Base-by-base conservation (phyloP, 2,329 filamentous ascomycete genomes). In the Zymoseptoria tritici region DNA sequence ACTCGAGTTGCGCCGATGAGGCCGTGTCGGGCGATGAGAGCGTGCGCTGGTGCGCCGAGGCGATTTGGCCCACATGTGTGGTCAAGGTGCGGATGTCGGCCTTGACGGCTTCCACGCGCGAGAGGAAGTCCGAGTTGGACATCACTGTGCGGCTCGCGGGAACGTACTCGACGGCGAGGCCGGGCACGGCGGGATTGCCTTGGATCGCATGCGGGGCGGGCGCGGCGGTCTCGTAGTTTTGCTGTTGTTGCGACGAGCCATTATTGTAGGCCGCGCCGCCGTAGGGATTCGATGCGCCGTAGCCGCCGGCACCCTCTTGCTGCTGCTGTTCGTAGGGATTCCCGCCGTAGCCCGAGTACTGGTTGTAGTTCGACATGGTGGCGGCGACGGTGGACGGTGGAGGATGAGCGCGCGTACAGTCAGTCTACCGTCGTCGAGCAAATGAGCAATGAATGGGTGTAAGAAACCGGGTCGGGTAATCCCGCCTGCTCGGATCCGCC, bases 271-370 rank as follows among this genome's bases (percentile, higher is more conserved):
- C 66, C 29, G 64, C 68, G 36, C 70, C 70, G 55, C 73, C 74
- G 57, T 78, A 77, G 8, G 73, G 70, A 62, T 73, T 71, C 55
- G 66, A 64, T 57, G 65, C 57, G 64, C 71, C 71, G 60, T 70
- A 74, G 51, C 66, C 68, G 52, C 78, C 78, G 70, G 81, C 80
- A 16, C 36, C 36, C 13, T n/a, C 36, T 59, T 82, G 78, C 63
- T 81, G 77, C 71, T 88, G 88, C 72, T 88, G 87, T 62, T 81
- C 78, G 72, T 89, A 89, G 49, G 85, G 86, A 71, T 88, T 87
- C 64, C 77, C 77, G 64, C 76, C 73, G 66, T 80, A 80, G 59
- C 82, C 80, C 65, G 82, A 78, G 73, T 88, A 86, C 70, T 83
- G 81, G 60, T 74, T 73, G 64, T 79, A 77, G 77, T 85, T 82